Percentiles rank a stretch among this genome's conserved stretches.
Evolutionary conservation across 805 yeast genomes (phyloP).

Genomic region (Starmera dryadoides): DNA sequence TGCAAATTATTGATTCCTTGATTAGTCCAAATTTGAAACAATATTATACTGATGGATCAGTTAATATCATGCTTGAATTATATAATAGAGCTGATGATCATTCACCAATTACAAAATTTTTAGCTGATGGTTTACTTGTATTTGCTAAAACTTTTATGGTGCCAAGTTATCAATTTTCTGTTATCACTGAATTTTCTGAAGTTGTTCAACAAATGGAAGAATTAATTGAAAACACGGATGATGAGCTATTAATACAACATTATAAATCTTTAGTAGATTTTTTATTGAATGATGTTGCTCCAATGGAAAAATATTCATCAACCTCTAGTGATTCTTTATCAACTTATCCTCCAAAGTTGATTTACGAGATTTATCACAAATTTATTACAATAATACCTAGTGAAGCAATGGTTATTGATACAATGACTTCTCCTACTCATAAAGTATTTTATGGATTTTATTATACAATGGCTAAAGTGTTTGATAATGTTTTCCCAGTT

Average conservation of each 20-base stretch:
- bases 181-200: conserved; percentile 12
- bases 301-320: neutral
- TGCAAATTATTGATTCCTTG: conserved; percentile 12
- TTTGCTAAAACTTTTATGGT: conserved; percentile 8
- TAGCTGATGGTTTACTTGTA: conserved; percentile 3
- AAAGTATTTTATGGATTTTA: conserved; percentile 10
- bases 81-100: conserved; percentile 5
- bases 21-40: conserved; percentile 4
- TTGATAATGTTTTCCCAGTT: conserved; percentile 20
- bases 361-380: conserved; percentile 8
- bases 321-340: neutral
- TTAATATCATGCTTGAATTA: conserved; percentile 9
- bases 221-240: conserved; percentile 6
- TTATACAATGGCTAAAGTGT: conserved; percentile 7
- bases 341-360: conserved; percentile 9
- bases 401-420: conserved; percentile 8
- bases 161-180: conserved; percentile 11
- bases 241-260: conserved; percentile 4
- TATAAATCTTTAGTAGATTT: conserved; percentile 5
- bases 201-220: conserved; percentile 6
- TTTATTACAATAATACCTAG: conserved; percentile 14
- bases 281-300: conserved; percentile 1
- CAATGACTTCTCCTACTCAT: conserved; percentile 6
- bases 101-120: conserved; percentile 9
- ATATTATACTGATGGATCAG: conserved; percentile 12